These are phyloP conservation scores for Lonicera japonica DNA, from an alignment of 129 eudicot genomes.

Conservation along the genomic window DNA sequence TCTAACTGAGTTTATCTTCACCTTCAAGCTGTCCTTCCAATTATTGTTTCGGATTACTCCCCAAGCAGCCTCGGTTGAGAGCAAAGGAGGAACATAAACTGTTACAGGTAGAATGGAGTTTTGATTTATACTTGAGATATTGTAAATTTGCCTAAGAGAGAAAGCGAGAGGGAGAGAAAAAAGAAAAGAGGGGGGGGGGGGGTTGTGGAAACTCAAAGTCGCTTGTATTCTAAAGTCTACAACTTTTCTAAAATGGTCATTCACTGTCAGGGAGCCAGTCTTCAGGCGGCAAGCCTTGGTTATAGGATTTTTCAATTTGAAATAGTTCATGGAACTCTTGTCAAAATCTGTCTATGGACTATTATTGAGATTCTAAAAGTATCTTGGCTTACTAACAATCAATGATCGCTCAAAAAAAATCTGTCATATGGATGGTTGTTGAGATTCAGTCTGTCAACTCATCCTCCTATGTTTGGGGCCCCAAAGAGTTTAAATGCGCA, in stretches of 20 bases:
- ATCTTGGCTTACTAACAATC: too few species aligned
- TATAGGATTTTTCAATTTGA: not conserved
- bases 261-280: too few species aligned
- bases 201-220: not conserved
- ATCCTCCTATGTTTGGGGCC: too few species aligned
- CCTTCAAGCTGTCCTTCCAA: not conserved
- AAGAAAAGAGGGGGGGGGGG: not conserved
- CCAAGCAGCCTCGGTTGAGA: not conserved
- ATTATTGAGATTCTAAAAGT: too few species aligned
- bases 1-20: constrained; percentile 18
- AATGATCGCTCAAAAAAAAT: too few species aligned
- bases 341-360: not conserved
- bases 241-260: not conserved
- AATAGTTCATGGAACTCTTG: not conserved
- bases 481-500: too few species aligned
- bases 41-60: constrained; percentile 4
- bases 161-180: not conserved
- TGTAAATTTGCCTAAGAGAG: constrained; percentile 7
- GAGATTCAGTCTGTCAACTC: too few species aligned
- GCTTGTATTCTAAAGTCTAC: not conserved
- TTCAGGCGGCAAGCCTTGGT: too few species aligned
- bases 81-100: not conserved
- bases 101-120: not conserved
- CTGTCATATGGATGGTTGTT: too few species aligned
- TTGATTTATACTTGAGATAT: constrained; percentile 5